Conservation (phyloP, 257 asterid species). For the Solanum bulbocastanum region DNA sequence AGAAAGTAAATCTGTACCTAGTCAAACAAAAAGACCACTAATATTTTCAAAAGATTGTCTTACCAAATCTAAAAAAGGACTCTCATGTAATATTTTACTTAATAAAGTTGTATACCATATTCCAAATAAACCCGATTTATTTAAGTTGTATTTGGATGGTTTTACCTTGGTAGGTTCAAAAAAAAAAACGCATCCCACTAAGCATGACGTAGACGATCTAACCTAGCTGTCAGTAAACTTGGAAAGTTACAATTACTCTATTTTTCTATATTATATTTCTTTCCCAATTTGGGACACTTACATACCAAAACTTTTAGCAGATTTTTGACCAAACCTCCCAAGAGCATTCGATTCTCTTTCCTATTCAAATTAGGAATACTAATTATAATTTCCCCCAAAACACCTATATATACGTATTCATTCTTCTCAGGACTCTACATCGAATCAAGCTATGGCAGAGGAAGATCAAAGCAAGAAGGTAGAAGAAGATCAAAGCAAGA, state of each 20-base stretch:
- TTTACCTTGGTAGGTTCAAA: not conserved
- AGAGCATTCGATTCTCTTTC: not conserved
- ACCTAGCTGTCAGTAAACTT: not conserved
- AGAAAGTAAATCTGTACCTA: not conserved
- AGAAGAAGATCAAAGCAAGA: not conserved
- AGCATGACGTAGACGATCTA: not conserved
- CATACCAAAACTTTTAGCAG: not conserved
- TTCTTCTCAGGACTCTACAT: not conserved
- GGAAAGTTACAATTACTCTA: not conserved
- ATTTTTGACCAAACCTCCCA: not conserved
- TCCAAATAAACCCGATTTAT: not conserved
- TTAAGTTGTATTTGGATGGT: not conserved
- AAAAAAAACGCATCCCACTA: not conserved
- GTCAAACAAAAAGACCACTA: not conserved
- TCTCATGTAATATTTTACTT: not conserved
- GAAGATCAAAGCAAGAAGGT: not conserved
- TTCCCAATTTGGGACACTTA: not conserved
- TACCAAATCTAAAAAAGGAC: not conserved
- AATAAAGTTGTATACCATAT: not conserved
- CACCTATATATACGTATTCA: not conserved
- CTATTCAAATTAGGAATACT: not conserved
- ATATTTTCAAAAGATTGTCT: not conserved
- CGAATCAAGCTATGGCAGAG: not conserved
- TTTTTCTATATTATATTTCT: not conserved
- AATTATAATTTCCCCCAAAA: not conserved